Evolutionary conservation across 2,329 filamentous ascomycete species (phyloP).

Genomic region (Scedosporium dehoogii): DNA sequence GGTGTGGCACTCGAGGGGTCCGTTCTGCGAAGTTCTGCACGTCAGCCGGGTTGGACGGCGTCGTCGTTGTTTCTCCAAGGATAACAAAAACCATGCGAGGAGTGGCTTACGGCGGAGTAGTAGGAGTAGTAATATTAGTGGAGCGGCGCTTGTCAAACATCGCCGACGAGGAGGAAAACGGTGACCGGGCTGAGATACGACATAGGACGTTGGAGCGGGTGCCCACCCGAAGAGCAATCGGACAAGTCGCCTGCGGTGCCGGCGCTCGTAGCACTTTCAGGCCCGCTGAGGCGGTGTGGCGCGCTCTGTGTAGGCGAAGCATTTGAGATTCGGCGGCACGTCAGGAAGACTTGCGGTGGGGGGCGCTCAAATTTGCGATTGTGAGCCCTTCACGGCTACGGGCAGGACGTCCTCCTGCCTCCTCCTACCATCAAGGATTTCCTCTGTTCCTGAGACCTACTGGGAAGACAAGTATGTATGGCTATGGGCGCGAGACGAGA

Average conservation of each 20-base stretch:
- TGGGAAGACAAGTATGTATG: too few species aligned
- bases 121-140: neutral
- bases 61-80: neutral
- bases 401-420: neutral
- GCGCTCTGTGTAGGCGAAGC: neutral
- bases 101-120: neutral
- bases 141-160: neutral
- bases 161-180: neutral
- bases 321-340: neutral
- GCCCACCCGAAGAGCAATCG: neutral
- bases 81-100: neutral
- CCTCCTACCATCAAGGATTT: neutral
- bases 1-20: neutral
- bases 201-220: neutral
- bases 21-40: neutral
- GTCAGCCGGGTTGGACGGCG: neutral
- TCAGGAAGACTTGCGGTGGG: neutral
- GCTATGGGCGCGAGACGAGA: too few species aligned
- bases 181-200: neutral
- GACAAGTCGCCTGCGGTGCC: neutral
- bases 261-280: neutral
- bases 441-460: neutral
- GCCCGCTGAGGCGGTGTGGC: neutral
- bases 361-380: neutral
- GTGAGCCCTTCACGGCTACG: neutral